Percentiles rank a stretch among this genome's conserved stretches.
These are phyloP conservation scores for Candida cerambycidarum DNA, from an alignment of 805 yeast species.

Conservation along the genomic window DNA sequence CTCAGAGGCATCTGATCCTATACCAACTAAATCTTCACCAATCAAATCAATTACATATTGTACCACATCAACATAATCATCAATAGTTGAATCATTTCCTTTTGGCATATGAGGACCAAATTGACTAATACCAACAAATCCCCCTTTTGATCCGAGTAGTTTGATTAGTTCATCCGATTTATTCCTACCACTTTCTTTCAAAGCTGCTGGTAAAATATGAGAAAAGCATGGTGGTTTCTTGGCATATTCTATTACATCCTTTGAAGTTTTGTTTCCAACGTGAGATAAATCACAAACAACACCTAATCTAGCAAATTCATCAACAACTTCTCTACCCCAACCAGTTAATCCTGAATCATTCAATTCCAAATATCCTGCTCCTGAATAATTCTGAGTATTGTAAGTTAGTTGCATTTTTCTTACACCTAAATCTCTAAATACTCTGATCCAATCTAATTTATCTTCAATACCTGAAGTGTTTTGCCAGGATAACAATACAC, in stretches of 20 bases:
- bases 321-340: constrained; percentile 16
- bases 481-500: constrained; percentile 16
- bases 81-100: constrained; percentile 20
- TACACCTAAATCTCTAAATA: constrained; percentile 16
- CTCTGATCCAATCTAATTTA: constrained; percentile 13
- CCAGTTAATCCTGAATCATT: constrained; percentile 16
- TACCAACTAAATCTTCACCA: constrained; percentile 17
- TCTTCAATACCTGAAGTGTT: constrained; percentile 17
- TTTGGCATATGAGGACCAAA: constrained; percentile 17
- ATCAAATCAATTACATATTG: constrained; percentile 15
- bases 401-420: constrained; percentile 17
- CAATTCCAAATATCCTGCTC: constrained; percentile 15
- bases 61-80: constrained; percentile 16
- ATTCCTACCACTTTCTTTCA: constrained; percentile 15
- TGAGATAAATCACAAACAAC: constrained; percentile 17
- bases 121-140: constrained; percentile 16
- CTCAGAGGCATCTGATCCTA: constrained; percentile 24
- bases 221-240: constrained; percentile 15
- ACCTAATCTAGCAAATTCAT: constrained; percentile 16
- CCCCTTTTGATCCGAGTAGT: constrained; percentile 14
- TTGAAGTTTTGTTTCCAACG: constrained; percentile 14
- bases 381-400: constrained; percentile 16
- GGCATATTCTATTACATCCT: constrained; percentile 16
- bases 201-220: constrained; percentile 13
- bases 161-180: constrained; percentile 15